Percentiles rank a stretch among this genome's conserved stretches.
These are phyloP conservation scores for Xylaria sp. DNA, from an alignment of 2,329 filamentous ascomycete genomes.

Conservation along the genomic window DNA sequence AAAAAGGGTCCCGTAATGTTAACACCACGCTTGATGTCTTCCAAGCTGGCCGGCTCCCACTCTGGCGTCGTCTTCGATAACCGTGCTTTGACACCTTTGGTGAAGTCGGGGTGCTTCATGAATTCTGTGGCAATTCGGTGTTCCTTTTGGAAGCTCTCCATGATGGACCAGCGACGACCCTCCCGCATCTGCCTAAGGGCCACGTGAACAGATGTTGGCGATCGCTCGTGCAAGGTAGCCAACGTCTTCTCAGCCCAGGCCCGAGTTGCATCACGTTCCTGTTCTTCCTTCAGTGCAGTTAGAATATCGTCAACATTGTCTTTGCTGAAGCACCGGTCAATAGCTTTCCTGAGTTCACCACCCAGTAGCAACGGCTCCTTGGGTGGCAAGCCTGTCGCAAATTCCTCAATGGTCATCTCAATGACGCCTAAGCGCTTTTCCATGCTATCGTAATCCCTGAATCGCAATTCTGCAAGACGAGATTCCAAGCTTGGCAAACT, in stretches of 20 bases:
- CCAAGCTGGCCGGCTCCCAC: conserved; percentile 76
- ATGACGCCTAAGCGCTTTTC: conserved; percentile 70
- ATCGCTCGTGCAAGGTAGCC: conserved; percentile 73
- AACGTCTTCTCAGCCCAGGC: conserved; percentile 81
- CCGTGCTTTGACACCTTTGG: conserved; percentile 83
- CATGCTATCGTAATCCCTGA: conserved; percentile 73
- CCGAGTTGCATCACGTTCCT: conserved; percentile 57
- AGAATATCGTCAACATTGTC: conserved; percentile 72
- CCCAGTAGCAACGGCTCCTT: conserved; percentile 68
- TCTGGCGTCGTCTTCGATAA: conserved; percentile 64
- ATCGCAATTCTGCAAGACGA: conserved; percentile 85
- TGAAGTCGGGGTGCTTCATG: conserved; percentile 91
- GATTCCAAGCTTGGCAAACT: conserved; percentile 79
- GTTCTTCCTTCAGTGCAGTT: conserved; percentile 61
- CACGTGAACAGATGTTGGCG: conserved; percentile 85
- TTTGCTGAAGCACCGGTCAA: conserved; percentile 81
- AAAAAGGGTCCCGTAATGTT: conserved; percentile 72
- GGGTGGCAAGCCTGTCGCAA: conserved; percentile 79
- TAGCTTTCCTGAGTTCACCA: conserved; percentile 73
- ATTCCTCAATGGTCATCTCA: conserved; percentile 90
- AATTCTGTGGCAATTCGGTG: conserved; percentile 82
- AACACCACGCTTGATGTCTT: conserved; percentile 61
- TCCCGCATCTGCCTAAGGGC: conserved; percentile 80
- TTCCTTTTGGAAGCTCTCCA: conserved; percentile 83
- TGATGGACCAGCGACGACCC: conserved; percentile 76